Base-by-base conservation (phyloP, 352 stramenopile genomes). In the Peronospora farinosa region DNA sequence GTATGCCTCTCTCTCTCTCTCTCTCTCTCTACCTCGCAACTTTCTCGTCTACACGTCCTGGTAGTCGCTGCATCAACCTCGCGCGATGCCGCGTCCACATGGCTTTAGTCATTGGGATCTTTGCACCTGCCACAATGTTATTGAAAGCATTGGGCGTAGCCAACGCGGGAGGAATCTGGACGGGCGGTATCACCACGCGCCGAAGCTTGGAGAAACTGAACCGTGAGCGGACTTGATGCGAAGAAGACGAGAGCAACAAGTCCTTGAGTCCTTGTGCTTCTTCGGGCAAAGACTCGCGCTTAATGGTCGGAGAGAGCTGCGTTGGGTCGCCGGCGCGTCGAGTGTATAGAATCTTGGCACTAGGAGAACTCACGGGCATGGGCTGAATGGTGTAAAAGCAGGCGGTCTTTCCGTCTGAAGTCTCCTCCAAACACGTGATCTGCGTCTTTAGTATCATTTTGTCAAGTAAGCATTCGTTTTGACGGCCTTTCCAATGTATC, bases 101-200 rank as follows among this genome's bases (percentile, higher is more conserved):
- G 54, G 46, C 54, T 40, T 60, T 62, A 11, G 72, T 83, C 54
- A 80, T 64, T 44, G 69, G 69, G 45, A 80, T 74, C 45, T 72
- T 71, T 40, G 43, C 60, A 27, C 72, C 67, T 5, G 64, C 72
- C n/a, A 83, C 72, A 47, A 78, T 56, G 54, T 65, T 54, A 44
- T 38, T 65, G 25, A 74, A 48, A 47, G 69, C 51, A 51, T 65
- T 53, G 53, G 61, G 40, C 50, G 46, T 39, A 32, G 48, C 40
- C 25, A 83, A 50, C 36, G 74, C 60, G 7, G 46, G 32, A 7
- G 69, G 67, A 27, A 83, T 72, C 48, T 71, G 45, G 40, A 80
- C 63, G 7, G 72, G 72, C 33, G 67, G 52, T 30, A 75, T 44
- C 12, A 83, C 69, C 5, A 78, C 55, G 33, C 57, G 58, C 27